Evolutionary conservation across 768 basidiomycete genomes (phyloP), one percentile per base, ranked within the genome.

Genomic region (Collybia nuda): DNA sequence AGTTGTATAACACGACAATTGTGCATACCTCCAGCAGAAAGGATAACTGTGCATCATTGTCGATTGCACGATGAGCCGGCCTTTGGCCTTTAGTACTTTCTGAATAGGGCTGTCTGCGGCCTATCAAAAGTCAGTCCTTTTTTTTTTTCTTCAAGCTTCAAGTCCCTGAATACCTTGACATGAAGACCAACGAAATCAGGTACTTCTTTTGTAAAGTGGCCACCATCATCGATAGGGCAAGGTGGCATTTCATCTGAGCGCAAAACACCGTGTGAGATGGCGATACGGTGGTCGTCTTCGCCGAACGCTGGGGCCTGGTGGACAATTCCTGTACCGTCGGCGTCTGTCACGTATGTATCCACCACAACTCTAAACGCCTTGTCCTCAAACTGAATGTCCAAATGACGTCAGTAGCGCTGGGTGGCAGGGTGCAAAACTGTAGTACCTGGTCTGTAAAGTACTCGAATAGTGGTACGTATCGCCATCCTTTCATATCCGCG

Each of bases 221-320:
- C 93, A 6, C 77, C 73, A 60, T 99, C 96, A 58, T 98, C 92
- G 49, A 99, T 80, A 36, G 97, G 97, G 65, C 94, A 97, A 0
- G 97, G 97, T 0, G 97, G 95, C 81, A 94, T 85, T 67, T 98
- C 95, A 40, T 96, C 95, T 0, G 81, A 75, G 21, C 77, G 76
- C n/a, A 98, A 66, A 46, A 98, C 81, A 17, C 88, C 90, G 60
- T 96, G 80, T 3, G 84, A 83, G 53, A 96, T 78, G 22, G 90
- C 88, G 60, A 99, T 82, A 47, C 97, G 90, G 68, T 98, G 92
- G 79, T 99, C 97, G 61, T 99, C 97, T 66, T 98, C 96, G 74
- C 97, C 97, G 62, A 97, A 98, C 0, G 89, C 95, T 2, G 97
- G 97, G 2, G 97, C 93, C 72, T 99, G 97, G 67, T 99, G 97